Evolutionary conservation across 192 early-diverging fungal species (phyloP).

Genomic region (Backusella parvicylindrica): DNA sequence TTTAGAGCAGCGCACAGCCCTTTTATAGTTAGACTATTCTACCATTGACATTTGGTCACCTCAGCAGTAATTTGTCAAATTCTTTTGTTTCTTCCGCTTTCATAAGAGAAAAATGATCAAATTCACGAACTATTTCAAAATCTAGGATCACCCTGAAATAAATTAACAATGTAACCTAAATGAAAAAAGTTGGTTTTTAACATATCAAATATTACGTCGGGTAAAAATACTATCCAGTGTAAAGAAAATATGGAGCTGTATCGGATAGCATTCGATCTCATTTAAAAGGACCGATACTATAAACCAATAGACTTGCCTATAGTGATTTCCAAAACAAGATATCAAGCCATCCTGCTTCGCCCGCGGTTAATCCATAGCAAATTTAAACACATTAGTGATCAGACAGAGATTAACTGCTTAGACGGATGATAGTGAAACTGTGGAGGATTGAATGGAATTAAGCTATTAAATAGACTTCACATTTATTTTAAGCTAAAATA

Average conservation of each 20-base stretch:
- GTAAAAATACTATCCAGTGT: neutral
- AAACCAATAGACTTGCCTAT: neutral
- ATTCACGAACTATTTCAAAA: neutral
- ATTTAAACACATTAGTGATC: neutral
- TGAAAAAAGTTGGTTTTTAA: neutral
- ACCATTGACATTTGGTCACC: neutral
- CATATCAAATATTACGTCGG: neutral
- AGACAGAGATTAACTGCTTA: neutral
- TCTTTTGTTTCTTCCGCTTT: neutral
- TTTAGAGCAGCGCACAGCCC: neutral
- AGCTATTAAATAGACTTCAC: neutral
- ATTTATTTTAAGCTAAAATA: neutral
- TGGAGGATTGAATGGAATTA: neutral
- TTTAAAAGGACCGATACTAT: neutral
- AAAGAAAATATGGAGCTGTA: neutral
- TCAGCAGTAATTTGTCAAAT: neutral
- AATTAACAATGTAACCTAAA: neutral
- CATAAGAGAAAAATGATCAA: neutral
- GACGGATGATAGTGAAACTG: neutral
- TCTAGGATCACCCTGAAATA: neutral
- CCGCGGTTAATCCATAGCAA: neutral
- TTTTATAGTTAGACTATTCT: neutral
- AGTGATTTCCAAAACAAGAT: neutral
- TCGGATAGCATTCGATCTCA: neutral
- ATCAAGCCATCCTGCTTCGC: neutral